These are phyloP conservation scores for Cladobotryum mycophilum DNA, from an alignment of 2,329 filamentous ascomycete genomes.

Conservation along the genomic window DNA sequence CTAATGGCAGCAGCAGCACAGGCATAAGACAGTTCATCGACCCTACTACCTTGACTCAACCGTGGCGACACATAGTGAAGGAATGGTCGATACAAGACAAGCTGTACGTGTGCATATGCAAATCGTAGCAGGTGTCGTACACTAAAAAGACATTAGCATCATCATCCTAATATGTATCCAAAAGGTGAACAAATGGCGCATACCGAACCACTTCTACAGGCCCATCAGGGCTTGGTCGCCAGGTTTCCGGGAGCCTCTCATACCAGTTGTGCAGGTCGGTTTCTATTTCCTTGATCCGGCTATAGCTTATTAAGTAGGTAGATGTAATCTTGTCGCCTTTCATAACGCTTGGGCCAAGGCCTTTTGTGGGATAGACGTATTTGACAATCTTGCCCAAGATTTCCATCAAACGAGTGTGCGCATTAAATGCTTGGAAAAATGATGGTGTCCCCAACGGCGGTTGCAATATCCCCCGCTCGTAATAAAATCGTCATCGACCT, in stretches of 20 bases:
- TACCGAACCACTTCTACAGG: slow-evolving; percentile 70
- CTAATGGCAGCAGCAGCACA: slow-evolving; percentile 59
- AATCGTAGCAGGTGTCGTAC: slow-evolving; percentile 72
- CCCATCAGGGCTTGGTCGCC: slow-evolving; percentile 74
- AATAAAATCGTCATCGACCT: slow-evolving; percentile 63
- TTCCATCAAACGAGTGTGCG: slow-evolving; percentile 56
- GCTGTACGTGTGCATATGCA: slow-evolving; percentile 76
- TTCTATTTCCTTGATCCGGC: slow-evolving; percentile 59
- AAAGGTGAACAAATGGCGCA: slow-evolving; percentile 22
- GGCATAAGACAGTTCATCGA: slow-evolving; percentile 74
- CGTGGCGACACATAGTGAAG: slow-evolving; percentile 73
- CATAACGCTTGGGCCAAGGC: slow-evolving; percentile 40
- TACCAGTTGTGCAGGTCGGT: slow-evolving; percentile 57
- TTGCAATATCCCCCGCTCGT: slow-evolving; percentile 50
- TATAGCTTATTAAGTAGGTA: slow-evolving; percentile 57
- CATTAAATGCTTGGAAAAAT: slow-evolving; percentile 59
- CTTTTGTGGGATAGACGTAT: slow-evolving; percentile 59
- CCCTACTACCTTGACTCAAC: slow-evolving; percentile 45
- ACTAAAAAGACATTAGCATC: slow-evolving; percentile 23
- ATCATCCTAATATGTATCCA: neutral
- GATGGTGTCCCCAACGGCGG: slow-evolving; percentile 52
- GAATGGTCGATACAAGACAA: slow-evolving; percentile 77
- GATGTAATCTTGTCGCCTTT: slow-evolving; percentile 38
- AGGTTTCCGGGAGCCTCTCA: slow-evolving; percentile 62
- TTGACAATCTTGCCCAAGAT: slow-evolving; percentile 61